Evolutionary conservation across 31 red algal species (phyloP).

Genomic region (Odonthalia washingtoniensis): DNA sequence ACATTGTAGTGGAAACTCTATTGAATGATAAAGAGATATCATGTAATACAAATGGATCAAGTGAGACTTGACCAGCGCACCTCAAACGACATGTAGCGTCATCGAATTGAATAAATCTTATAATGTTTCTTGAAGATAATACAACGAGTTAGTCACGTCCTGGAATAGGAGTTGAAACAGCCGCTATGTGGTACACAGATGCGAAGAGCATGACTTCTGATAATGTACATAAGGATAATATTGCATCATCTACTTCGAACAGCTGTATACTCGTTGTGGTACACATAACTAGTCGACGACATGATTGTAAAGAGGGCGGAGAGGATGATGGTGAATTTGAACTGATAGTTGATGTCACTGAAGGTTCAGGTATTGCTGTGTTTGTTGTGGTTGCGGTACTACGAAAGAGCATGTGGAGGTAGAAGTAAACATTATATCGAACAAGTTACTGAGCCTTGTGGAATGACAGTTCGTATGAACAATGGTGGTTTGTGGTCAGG

Average conservation of each 20-base stretch:
- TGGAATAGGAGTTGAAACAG: slow-evolving; percentile 48
- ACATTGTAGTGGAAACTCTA: no score
- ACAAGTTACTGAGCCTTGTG: background rate
- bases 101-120: slow-evolving; percentile 67
- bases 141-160: slow-evolving; percentile 61
- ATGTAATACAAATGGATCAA: no score
- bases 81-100: slow-evolving; percentile 43
- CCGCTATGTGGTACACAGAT: slow-evolving; percentile 45
- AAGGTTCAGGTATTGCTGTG: no score
- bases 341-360: no score
- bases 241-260: slow-evolving; percentile 34
- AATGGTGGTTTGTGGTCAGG: background rate
- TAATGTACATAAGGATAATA: no score
- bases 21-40: no score
- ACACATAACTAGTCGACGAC: slow-evolving; percentile 56
- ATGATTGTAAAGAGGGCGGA: slow-evolving; percentile 42
- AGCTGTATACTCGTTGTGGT: slow-evolving; percentile 45
- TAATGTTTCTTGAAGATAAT: slow-evolving; percentile 18
- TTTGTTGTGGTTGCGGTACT: no score
- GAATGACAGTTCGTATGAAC: slow-evolving; percentile 27
- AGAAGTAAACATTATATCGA: slow-evolving; percentile 21
- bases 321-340: slow-evolving; percentile 29
- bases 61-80: slow-evolving; percentile 31
- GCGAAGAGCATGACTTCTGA: slow-evolving; percentile 46
- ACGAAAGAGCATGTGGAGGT: slow-evolving; percentile 46